These are phyloP conservation scores for Sporopachydermia cereana DNA, from an alignment of 1,139 yeast genomes.

Conservation along the genomic window DNA sequence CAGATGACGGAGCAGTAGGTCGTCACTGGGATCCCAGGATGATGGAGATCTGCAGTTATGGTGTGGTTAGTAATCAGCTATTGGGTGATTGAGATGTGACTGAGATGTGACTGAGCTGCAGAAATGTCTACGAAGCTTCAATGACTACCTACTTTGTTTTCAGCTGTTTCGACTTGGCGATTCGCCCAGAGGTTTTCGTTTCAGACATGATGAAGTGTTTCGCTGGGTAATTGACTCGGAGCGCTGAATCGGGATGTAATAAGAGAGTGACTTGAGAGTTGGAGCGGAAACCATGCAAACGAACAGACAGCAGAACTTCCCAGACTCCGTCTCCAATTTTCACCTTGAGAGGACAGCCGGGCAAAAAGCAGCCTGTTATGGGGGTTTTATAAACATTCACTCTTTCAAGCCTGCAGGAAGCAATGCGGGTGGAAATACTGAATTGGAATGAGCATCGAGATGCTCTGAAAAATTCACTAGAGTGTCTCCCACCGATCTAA, in stretches of 20 bases:
- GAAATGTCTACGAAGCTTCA: too few species aligned
- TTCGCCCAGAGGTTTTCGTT: background rate
- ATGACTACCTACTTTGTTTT: conserved; percentile 3
- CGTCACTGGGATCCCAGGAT: conserved; percentile 74
- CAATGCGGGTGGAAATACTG: background rate
- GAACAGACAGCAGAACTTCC: background rate
- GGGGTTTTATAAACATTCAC: background rate
- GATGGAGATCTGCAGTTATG: conserved; percentile 38
- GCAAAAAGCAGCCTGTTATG: background rate
- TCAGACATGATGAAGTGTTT: background rate
- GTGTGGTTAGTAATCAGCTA: background rate
- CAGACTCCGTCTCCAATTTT: too few species aligned
- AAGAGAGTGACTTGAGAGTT: background rate
- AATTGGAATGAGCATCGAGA: background rate
- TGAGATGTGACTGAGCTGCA: too few species aligned
- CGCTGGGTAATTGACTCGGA: too few species aligned
- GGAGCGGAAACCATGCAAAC: background rate
- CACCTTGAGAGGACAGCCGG: too few species aligned
- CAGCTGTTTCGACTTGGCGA: background rate
- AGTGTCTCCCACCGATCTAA: background rate
- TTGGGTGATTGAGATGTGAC: background rate
- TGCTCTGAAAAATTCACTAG: background rate
- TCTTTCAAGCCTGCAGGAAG: background rate
- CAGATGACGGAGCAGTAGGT: conserved; percentile 50
- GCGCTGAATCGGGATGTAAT: background rate